These are phyloP conservation scores for Emmonsia crescens DNA, from an alignment of 2,329 filamentous ascomycete species.

Conservation along the genomic window DNA sequence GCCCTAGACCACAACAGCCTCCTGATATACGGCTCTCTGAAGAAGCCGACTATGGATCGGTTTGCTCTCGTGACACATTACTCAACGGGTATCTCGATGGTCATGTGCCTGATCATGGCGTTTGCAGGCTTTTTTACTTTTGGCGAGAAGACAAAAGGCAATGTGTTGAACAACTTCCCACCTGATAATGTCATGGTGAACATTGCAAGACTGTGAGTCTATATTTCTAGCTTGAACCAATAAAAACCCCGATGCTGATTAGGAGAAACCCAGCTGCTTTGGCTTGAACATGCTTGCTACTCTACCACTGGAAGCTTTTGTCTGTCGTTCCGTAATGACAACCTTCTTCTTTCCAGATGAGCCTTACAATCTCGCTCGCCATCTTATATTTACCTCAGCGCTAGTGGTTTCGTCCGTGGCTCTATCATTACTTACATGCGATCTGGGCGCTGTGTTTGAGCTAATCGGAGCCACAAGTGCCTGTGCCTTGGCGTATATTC, in stretches of 20 bases:
- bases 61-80: constrained; percentile 91
- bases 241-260: constrained; percentile 14
- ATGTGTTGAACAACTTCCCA: constrained; percentile 96
- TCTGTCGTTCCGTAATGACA: constrained; percentile 92
- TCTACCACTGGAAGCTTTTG: constrained; percentile 89
- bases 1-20: constrained; percentile 77
- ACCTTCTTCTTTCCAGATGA: constrained; percentile 66
- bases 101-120: constrained; percentile 85
- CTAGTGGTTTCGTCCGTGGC: constrained; percentile 70
- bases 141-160: constrained; percentile 81
- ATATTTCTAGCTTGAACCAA: background rate
- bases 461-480: constrained; percentile 91
- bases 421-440: constrained; percentile 76
- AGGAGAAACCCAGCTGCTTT: constrained; percentile 52
- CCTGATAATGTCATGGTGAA: constrained; percentile 87
- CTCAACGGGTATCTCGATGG: constrained; percentile 77
- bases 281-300: constrained; percentile 98
- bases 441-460: constrained; percentile 89
- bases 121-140: constrained; percentile 86
- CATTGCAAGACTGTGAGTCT: constrained; percentile 62
- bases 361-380: constrained; percentile 71
- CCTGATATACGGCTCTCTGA: constrained; percentile 90
- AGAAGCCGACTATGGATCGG: constrained; percentile 88
- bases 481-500: constrained; percentile 85
- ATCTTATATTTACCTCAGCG: constrained; percentile 74